A percentile compares a stretch with the other conserved stretches of the same genome.
Conservation (phyloP, 78 protist species). For the Planoprotostelium fungivorum region DNA sequence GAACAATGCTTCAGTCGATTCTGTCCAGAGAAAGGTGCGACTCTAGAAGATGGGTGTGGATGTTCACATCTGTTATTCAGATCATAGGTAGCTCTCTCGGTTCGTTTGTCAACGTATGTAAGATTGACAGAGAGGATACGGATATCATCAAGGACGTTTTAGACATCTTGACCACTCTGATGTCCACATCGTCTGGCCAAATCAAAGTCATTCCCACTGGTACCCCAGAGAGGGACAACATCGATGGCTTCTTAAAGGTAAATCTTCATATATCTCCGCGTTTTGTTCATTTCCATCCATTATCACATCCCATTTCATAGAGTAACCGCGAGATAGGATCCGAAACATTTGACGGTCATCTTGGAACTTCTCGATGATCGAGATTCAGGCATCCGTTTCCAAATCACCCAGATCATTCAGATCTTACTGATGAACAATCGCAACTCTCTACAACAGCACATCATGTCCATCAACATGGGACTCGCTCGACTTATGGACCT, state of each 20-base stretch:
- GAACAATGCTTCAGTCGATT: neutral
- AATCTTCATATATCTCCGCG: neutral
- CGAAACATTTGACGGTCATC: neutral
- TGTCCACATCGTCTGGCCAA: neutral
- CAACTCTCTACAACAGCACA: conserved; percentile 39
- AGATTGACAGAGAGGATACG: neutral
- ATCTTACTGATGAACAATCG: conserved; percentile 22
- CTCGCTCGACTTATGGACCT: conserved; percentile 36
- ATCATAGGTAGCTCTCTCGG: neutral
- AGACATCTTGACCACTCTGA: neutral
- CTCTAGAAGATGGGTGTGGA: no score
- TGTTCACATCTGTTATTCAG: no score
- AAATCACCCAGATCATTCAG: neutral
- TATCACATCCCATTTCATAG: no score
- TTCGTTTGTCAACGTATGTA: neutral
- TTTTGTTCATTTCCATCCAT: no score
- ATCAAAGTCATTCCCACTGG: neutral
- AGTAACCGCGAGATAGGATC: no score
- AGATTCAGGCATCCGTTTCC: neutral
- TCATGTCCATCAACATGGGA: conserved; percentile 41
- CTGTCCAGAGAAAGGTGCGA: neutral
- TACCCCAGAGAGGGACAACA: neutral
- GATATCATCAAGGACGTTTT: neutral
- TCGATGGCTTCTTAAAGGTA: neutral
- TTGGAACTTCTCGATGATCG: neutral